Evolutionary conservation across 495 filamentous ascomycete genomes (phyloP), one percentile per base, ranked within the genome.

Genomic region (Aspergillus panamensis): DNA sequence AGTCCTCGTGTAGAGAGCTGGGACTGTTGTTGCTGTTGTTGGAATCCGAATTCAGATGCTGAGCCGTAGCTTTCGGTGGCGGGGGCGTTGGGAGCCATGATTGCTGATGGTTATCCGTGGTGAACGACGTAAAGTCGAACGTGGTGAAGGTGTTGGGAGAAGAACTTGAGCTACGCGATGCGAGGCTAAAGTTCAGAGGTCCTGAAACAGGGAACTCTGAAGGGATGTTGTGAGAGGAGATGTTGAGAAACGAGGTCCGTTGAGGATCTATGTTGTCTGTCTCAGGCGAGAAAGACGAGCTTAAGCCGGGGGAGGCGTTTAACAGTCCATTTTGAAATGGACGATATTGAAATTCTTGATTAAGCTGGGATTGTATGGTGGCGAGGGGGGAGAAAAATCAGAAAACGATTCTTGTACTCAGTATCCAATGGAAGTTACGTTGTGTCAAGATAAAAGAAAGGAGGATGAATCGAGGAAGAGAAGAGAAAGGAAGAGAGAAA

Each of bases 21-120:
- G 51, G 55, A 56, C 45, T 61, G 66, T 60, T 73, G 67, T 59
- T 66, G 65, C 60, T 69, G 64, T 55, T 66, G 63, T 54, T 73
- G 71, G 62, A 66, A 73, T 66, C 65, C 70, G 68, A 68, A 75
- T 73, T 80, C 68, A 60, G 66, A 73, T 69, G 70, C 68, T 62
- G 67, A 74, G 75, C 75, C 77, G 66, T 67, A 57, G 77, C 73
- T 72, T 74, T 72, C 61, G 63, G 57, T 53, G 63, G 69, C 65
- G 71, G 74, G 70, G 82, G 77, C 75, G 80, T 69, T 71, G 81
- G 76, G 74, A 80, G 82, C 82, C 83, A 85, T 86, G 76, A 51
- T 82, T 79, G 77, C 75, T 80, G 81, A 69, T 69, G 67, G 63
- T 78, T 75, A 84, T 84, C 83, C 83, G 83, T 86, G 77, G 72